Conservation (phyloP, 2,329 filamentous ascomycete genomes). For the Truncatella angustata region DNA sequence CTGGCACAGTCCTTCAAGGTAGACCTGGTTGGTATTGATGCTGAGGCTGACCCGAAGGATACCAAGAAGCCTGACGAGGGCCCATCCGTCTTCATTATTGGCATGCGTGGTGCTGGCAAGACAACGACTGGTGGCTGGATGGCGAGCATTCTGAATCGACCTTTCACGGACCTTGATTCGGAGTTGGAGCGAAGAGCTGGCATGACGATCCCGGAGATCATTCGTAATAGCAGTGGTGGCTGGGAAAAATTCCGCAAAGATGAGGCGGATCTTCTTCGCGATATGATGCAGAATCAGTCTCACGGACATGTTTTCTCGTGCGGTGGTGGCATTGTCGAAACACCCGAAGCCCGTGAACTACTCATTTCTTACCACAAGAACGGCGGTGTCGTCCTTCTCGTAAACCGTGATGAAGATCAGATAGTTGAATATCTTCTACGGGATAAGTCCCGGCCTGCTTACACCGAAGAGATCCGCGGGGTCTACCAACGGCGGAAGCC, state of each 20-base stretch:
- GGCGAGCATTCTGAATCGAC: slow-evolving; percentile 69
- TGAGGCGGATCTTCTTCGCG: slow-evolving; percentile 72
- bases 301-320: slow-evolving; percentile 85
- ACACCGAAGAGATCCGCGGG: slow-evolving; percentile 85
- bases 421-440: slow-evolving; percentile 85
- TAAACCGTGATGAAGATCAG: slow-evolving; percentile 83
- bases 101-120: slow-evolving; percentile 96
- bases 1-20: slow-evolving; percentile 77
- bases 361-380: slow-evolving; percentile 70
- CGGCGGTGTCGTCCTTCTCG: slow-evolving; percentile 81
- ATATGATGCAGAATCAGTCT: slow-evolving; percentile 71
- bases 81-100: slow-evolving; percentile 87
- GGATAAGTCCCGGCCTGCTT: slow-evolving; percentile 89
- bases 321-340: slow-evolving; percentile 90
- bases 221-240: slow-evolving; percentile 62
- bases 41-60: slow-evolving; percentile 27
- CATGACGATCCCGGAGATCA: slow-evolving; percentile 82
- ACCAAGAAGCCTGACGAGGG: slow-evolving; percentile 38
- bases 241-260: slow-evolving; percentile 87
- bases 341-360: slow-evolving; percentile 72
- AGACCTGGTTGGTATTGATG: slow-evolving; percentile 72
- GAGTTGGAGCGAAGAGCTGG: slow-evolving; percentile 75
- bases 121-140: slow-evolving; percentile 91
- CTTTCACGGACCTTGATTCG: slow-evolving; percentile 82
- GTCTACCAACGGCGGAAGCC: slow-evolving; percentile 88